Base-by-base conservation (phyloP, 1,284 basidiomycete species). In the Earliella scabrosa region DNA sequence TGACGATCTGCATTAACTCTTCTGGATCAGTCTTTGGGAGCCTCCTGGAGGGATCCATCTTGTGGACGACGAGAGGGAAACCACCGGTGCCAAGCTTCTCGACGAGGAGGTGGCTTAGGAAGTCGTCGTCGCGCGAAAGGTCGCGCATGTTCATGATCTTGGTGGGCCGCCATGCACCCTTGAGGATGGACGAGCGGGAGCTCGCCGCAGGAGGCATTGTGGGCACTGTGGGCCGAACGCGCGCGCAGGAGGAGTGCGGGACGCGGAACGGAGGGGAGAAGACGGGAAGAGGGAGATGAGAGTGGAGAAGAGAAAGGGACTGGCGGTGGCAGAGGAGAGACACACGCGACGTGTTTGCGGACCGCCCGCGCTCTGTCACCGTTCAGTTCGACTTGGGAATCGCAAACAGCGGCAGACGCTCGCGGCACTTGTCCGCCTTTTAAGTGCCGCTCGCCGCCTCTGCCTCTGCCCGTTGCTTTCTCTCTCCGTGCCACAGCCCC, bases 71-170 rank as follows among this genome's bases (percentile, higher is more conserved):
- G 49, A 93, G 79, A 29, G 90, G 91, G 4, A 87, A 85, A 24
- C 73, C 77, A 27, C 87, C 86, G 3, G 89, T 90, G 36, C 90
- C 90, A 29, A 93, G 81, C 66, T 92, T 92, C 77, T 93, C 90
- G 59, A 93, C 88, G 56, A 93, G 83, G 44, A 93, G 80, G 74
- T 92, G 88, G 68, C 87, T 89, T 70, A 93, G 84, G 72, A 92
- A 93, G 75, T 93, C 90, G 72, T 93, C 90, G 75, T 93, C 91
- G 72, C 84, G 86, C 63, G 90, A 88, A 56, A 93, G 82, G 82
- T 93, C 90, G 71, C 82, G 82, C 79, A 91, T 88, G 76, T 91
- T 89, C 91, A 93, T 93, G 63, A 88, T 85, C 78, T 88, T 92
- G 45, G 89, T 92, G 20, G 84, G 84, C 41, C 86, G 84, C 89